A percentile compares a stretch with the other conserved stretches of the same genome.
These are phyloP conservation scores for Fusarium piperis DNA, from an alignment of 2,329 filamentous ascomycete species.

Conservation along the genomic window DNA sequence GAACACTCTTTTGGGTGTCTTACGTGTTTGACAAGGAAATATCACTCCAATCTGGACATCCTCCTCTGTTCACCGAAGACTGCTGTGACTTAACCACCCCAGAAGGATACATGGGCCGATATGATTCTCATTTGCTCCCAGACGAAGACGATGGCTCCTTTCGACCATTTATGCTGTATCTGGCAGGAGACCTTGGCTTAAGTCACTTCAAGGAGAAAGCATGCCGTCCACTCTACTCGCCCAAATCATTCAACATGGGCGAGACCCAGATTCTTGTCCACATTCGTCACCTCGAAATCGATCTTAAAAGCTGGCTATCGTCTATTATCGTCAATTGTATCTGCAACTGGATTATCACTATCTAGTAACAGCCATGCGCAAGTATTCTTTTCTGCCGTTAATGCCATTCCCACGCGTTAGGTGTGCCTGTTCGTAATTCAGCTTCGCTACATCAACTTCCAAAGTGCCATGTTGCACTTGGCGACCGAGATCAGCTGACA, in stretches of 20 bases:
- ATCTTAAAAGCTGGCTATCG: slow-evolving; percentile 42
- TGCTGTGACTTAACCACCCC: slow-evolving; percentile 62
- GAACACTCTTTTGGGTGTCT: slow-evolving; percentile 41
- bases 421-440: too few species aligned
- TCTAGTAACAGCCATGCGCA: slow-evolving; percentile 63
- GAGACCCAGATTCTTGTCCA: slow-evolving; percentile 27
- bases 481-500: neutral
- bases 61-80: slow-evolving; percentile 50
- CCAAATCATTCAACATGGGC: slow-evolving; percentile 14
- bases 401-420: too few species aligned
- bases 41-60: slow-evolving; percentile 33
- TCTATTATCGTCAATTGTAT: slow-evolving; percentile 47
- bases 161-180: slow-evolving; percentile 41
- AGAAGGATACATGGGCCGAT: slow-evolving; percentile 13
- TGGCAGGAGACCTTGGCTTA: slow-evolving; percentile 10
- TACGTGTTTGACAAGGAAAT: slow-evolving; percentile 43
- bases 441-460: too few species aligned
- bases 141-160: neutral
- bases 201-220: slow-evolving; percentile 35
- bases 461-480: too few species aligned
- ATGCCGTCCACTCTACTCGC: slow-evolving; percentile 34
- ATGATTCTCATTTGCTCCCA: neutral
- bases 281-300: slow-evolving; percentile 41
- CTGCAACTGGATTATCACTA: slow-evolving; percentile 64
- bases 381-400: too few species aligned